A percentile compares a stretch with the other conserved stretches of the same genome.
Evolutionary conservation across 495 filamentous ascomycete species (phyloP).

Genomic region (Bacidia gigantensis): DNA sequence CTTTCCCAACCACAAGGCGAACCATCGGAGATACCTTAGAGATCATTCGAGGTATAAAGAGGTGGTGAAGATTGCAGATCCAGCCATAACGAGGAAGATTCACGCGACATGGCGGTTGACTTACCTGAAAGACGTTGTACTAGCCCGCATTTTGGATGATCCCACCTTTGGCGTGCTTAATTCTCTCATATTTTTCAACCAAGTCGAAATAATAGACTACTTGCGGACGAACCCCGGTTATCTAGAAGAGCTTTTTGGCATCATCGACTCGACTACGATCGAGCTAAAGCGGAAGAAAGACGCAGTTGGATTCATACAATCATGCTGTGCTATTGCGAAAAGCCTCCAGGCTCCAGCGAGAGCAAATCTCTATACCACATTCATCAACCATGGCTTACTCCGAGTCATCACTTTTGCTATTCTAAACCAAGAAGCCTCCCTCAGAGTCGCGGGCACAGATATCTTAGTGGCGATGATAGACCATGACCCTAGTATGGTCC

Average conservation of each 20-base stretch:
- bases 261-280: slow-evolving; percentile 55
- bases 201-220: slow-evolving; percentile 93
- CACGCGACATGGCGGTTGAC: slow-evolving; percentile 90
- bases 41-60: slow-evolving; percentile 88
- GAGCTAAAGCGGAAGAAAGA: slow-evolving; percentile 72
- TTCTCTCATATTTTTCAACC: slow-evolving; percentile 96
- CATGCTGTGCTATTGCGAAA: slow-evolving; percentile 89
- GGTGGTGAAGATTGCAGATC: slow-evolving; percentile 81
- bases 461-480: slow-evolving; percentile 89
- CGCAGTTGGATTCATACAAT: slow-evolving; percentile 90
- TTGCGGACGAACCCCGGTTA: slow-evolving; percentile 67
- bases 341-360: slow-evolving; percentile 74
- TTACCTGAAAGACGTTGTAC: slow-evolving; percentile 96
- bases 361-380: slow-evolving; percentile 71
- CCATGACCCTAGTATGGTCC: slow-evolving; percentile 88
- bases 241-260: slow-evolving; percentile 76
- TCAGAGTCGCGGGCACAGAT: slow-evolving; percentile 87
- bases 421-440: slow-evolving; percentile 65
- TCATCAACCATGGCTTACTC: slow-evolving; percentile 77
- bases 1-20: slow-evolving; percentile 96
- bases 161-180: slow-evolving; percentile 96
- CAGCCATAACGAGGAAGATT: slow-evolving; percentile 72
- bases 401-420: slow-evolving; percentile 85
- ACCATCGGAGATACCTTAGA: slow-evolving; percentile 84
- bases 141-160: slow-evolving; percentile 91